Evolutionary conservation across 768 basidiomycete genomes (phyloP).

Genomic region (Leccinum aurantiacum): DNA sequence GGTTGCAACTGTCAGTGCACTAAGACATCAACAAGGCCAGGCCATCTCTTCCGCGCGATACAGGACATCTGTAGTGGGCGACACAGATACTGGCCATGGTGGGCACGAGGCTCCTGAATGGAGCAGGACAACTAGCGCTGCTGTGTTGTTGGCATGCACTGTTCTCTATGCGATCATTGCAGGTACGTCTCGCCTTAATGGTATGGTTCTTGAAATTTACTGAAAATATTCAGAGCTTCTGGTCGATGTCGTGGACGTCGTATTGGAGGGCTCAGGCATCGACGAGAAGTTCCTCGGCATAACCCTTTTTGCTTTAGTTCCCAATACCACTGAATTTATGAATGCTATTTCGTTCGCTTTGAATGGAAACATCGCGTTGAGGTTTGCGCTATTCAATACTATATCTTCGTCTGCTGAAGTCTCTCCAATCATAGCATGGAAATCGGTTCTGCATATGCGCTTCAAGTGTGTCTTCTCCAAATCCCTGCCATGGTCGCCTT

Average conservation of each 20-base stretch:
- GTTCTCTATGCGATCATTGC: conserved; percentile 94
- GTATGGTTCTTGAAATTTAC: conserved; percentile 1
- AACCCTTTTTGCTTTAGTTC: conserved; percentile 94
- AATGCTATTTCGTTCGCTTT: conserved; percentile 98
- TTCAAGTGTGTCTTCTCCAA: conserved; percentile 96
- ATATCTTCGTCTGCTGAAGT: neutral
- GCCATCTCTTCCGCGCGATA: conserved; percentile 47
- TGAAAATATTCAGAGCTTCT: conserved; percentile 66
- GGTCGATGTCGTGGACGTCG: conserved; percentile 92
- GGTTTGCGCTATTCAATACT: conserved; percentile 46
- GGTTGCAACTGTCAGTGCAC: conserved; percentile 87
- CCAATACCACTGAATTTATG: conserved; percentile 99
- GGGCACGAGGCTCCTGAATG: conserved; percentile 97
- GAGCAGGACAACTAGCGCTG: conserved; percentile 88
- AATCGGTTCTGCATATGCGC: conserved; percentile 97
- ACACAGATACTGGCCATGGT: conserved; percentile 54
- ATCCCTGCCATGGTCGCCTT: conserved; percentile 99
- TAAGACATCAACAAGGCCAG: conserved; percentile 75
- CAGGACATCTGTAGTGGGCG: conserved; percentile 40
- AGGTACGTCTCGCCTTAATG: conserved; percentile 50
- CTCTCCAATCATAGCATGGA: conserved; percentile 71
- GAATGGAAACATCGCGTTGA: conserved; percentile 94
- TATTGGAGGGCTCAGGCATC: conserved; percentile 86
- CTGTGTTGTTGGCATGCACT: conserved; percentile 86
- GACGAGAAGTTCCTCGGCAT: conserved; percentile 98